Conservation (phyloP, 495 filamentous ascomycete genomes). For the Penicillium taxi region DNA sequence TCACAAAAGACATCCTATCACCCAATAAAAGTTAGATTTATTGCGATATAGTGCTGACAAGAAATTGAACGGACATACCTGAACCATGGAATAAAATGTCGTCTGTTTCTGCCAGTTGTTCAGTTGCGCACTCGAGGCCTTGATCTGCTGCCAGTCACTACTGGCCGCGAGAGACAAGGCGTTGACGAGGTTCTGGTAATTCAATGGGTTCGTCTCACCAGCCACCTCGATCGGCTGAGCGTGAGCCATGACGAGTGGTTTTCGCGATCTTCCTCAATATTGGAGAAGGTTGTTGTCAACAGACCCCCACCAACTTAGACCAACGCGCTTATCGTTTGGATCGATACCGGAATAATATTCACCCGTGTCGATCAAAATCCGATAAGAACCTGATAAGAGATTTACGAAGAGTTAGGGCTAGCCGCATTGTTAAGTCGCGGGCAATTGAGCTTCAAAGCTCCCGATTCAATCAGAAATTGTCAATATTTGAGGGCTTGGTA, state of each 20-base stretch:
- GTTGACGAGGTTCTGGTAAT: slow-evolving; percentile 59
- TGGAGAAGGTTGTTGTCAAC: too few relatives aligned
- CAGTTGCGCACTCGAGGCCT: slow-evolving; percentile 74
- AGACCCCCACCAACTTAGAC: too few relatives aligned
- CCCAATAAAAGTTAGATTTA: slow-evolving; percentile 2
- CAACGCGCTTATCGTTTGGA: too few relatives aligned
- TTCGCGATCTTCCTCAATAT: too few relatives aligned
- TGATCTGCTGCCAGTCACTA: slow-evolving; percentile 63
- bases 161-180: slow-evolving; percentile 65
- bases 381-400: too few relatives aligned
- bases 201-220: slow-evolving; percentile 56
- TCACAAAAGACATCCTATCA: slow-evolving; percentile 69
- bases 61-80: slow-evolving; percentile 38
- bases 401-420: too few relatives aligned
- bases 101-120: slow-evolving; percentile 72
- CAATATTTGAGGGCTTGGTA: too few relatives aligned
- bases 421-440: too few relatives aligned
- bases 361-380: too few relatives aligned
- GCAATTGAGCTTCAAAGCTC: too few relatives aligned
- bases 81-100: slow-evolving; percentile 71
- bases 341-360: too few relatives aligned
- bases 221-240: slow-evolving; percentile 43
- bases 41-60: background rate
- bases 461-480: too few relatives aligned
- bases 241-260: slow-evolving; percentile 29